Evolutionary conservation across 371 early-diverging fungal genomes (phyloP).

Genomic region (Fennellomyces sp.): DNA sequence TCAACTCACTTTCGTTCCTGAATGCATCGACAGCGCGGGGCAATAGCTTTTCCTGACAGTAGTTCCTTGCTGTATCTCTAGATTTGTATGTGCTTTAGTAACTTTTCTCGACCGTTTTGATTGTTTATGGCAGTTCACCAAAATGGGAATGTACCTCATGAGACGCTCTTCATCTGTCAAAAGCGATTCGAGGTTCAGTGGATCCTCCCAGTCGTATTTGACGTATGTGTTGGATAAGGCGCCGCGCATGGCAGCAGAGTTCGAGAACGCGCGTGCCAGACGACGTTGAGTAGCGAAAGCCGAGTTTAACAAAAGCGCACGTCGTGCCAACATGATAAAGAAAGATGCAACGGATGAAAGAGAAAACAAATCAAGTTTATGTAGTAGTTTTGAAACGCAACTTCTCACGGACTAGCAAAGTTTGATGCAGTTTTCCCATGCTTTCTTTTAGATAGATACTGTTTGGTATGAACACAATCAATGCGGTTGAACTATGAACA

Average conservation of each 20-base stretch:
- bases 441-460: neutral
- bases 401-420: neutral
- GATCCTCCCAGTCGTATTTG: slow-evolving; percentile 93
- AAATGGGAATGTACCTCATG: slow-evolving; percentile 55
- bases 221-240: slow-evolving; percentile 51
- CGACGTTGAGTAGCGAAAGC: neutral
- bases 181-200: slow-evolving; percentile 80
- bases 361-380: neutral
- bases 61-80: slow-evolving; percentile 84
- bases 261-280: neutral
- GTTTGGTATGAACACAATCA: neutral
- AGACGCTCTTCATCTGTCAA: slow-evolving; percentile 89
- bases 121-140: neutral
- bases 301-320: neutral
- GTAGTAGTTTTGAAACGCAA: neutral
- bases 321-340: neutral
- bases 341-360: neutral
- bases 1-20: slow-evolving; percentile 78
- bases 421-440: slow-evolving; percentile 2
- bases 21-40: slow-evolving; percentile 86
- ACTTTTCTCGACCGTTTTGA: no score
- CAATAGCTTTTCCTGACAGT: slow-evolving; percentile 87
- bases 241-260: neutral
- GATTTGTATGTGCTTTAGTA: no score
- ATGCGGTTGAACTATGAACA: neutral